Evolutionary conservation across 371 early-diverging fungal genomes (phyloP), one percentile per base, ranked within the genome.

Genomic region (Mucor racemosus): DNA sequence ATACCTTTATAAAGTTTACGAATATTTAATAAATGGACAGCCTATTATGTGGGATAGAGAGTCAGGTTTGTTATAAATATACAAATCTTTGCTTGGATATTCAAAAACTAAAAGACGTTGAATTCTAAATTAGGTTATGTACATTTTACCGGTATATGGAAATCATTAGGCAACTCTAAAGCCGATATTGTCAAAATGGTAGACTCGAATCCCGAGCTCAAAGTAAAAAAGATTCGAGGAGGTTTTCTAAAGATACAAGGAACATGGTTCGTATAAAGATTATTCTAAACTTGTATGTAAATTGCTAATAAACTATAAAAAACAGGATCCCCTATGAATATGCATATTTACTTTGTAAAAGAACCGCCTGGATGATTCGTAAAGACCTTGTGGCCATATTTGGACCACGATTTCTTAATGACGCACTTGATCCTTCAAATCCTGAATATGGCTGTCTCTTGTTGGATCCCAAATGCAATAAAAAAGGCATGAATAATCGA

Each of bases 11-110:
- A 17, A 67, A 85, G 89, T 90, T 0, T 90, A 84, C 66, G 91
- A 91, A 72, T 91, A 87, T 67, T 76, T 73, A 26, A 76, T 86
- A 53, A 84, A 86, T 60, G 79, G 80, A 7, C 85, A 86, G 39
- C 84, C 88, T n/a, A 86, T 91, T 33, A 88, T 91, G 87, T 91
- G 91, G 91, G 91, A 91, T 71, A 82, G 88, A 66, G 88, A 91
- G 62, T 81, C 82, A 40, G 85, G 88, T 76, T 75, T 66, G n/a
- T 75, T 66, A 11, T 15, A 35, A 6, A 72, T 72, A 53, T 80
- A 81, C 55, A 81, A 83, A 62, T 87, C 85, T 83, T 83, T 86
- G 13, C 84, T 87, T 38, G 82, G 84, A 8, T 26, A 26, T 26
- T 8, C 69, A 87, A 56, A 86, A 86, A 31, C 86, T 84, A 66